Base-by-base conservation (phyloP, 768 basidiomycete genomes). In the Gymnopilus junonius region DNA sequence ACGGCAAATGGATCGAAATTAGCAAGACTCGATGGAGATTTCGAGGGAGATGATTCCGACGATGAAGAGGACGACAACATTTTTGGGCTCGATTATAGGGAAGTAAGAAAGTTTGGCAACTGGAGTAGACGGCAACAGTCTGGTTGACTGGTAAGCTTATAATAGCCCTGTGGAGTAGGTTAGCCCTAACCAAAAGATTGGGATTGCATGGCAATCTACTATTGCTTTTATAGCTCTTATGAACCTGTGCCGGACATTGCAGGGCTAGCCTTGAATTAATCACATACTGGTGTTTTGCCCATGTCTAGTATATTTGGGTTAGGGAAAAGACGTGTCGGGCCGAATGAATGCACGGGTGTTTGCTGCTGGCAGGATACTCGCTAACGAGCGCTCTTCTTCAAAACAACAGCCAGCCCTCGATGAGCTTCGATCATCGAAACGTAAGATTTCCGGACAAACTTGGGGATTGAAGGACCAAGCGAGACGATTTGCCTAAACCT, bases 1-100 rank as follows among this genome's bases (percentile, higher is more conserved):
- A 67, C 70, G 2, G 69, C 71, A 62, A 74, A 74, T 37, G 74
- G 74, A 57, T 75, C 70, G 55, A 75, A 75, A n/a, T 69, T 70
- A 42, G 59, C 34, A 25, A 72, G 69, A 21, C 66, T 56, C 4
- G 66, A 29, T 10, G 65, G 59, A 12, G 68, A 55, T 15, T 60
- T 64, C 14, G 58, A 40, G 27, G 67, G 63, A 11, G 73, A 74
- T 37, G 69, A 65, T 23, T 64, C 55, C 11, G 71, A 64, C 0
- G 69, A 70, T 1, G 69, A 70, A n/a, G 65, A 66, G 32, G 64
- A 59, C 17, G 65, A 66, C 14, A 63, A 35, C 65, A 63, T 67
- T 25, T 25, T 54, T 23, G 34, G 23, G 54, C 39, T 55, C 37
- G 23, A 21, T 27, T 29, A 20, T 12, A 27, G 17, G 31, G 15